Conservation (phyloP, 2,329 filamentous ascomycete genomes). For the Trichothecium roseum region DNA sequence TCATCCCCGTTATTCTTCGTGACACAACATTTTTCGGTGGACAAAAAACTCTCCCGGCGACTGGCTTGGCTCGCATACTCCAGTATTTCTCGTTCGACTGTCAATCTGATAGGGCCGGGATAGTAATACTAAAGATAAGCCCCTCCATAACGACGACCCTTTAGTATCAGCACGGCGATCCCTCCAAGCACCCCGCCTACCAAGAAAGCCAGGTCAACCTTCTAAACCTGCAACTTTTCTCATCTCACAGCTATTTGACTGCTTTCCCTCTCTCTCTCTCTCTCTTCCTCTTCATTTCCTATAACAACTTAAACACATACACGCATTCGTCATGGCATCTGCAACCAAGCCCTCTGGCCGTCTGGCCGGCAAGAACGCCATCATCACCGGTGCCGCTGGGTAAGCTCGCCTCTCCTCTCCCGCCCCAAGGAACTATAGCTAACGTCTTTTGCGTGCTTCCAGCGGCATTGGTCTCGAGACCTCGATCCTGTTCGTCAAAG, state of each 20-base stretch:
- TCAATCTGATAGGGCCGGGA: too few species aligned
- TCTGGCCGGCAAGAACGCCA: conserved; percentile 49
- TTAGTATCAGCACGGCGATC: too few species aligned
- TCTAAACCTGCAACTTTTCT: not conserved
- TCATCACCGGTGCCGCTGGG: conserved; percentile 82
- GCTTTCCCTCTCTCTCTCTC: not conserved
- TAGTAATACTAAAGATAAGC: too few species aligned
- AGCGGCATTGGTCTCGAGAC: conserved; percentile 93
- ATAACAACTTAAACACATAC: not conserved
- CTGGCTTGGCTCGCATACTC: too few species aligned
- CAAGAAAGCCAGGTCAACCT: too few species aligned
- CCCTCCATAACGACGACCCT: too few species aligned
- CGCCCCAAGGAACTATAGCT: not conserved
- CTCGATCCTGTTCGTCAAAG: conserved; percentile 76
- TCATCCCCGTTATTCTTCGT: too few species aligned
- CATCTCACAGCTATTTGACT: not conserved
- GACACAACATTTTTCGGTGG: too few species aligned
- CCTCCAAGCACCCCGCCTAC: too few species aligned
- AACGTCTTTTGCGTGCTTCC: conserved; percentile 1
- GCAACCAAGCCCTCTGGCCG: conserved; percentile 29
- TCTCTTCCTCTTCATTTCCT: not conserved
- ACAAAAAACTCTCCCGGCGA: too few species aligned
- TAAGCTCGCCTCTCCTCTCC: conserved; percentile 34
- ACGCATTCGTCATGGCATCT: conserved; percentile 13
- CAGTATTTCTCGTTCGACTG: too few species aligned